phyloP scores from a whole-genome alignment of 352 stramenopile species.

The Globisporangium cystogenes region DNA sequence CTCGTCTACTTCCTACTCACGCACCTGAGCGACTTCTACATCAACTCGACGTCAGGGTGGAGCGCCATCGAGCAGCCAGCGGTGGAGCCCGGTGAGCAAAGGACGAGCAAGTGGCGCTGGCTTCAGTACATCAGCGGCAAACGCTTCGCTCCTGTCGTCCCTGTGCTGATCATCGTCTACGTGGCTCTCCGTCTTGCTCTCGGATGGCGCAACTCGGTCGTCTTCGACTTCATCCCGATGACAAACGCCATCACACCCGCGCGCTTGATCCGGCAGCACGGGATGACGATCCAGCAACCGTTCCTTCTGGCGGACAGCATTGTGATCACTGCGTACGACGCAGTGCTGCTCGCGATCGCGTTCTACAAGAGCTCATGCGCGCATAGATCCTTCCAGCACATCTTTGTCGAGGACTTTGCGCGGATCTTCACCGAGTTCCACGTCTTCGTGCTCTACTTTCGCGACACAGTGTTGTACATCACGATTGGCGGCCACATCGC shows the following conservation, averaged over 20 bases:
- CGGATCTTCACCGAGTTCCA: slow-evolving; percentile 35
- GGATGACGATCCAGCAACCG: slow-evolving; percentile 9
- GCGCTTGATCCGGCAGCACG: slow-evolving; percentile 13
- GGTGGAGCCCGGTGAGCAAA: background rate
- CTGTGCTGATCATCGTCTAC: slow-evolving; percentile 18
- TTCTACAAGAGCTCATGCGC: slow-evolving; percentile 21
- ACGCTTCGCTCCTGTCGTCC: slow-evolving; percentile 5
- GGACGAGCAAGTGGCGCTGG: slow-evolving; percentile 3
- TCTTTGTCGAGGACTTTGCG: slow-evolving; percentile 36
- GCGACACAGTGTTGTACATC: slow-evolving; percentile 21
- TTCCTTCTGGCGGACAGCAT: slow-evolving; percentile 16
- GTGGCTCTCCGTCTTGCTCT: slow-evolving; percentile 19
- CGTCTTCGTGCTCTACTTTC: slow-evolving; percentile 37
- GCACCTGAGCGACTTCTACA: slow-evolving; percentile 31
- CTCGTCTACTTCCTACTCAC: slow-evolving; percentile 22
- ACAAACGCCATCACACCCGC: slow-evolving; percentile 30
- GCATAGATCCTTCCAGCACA: slow-evolving; percentile 20
- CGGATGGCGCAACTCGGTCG: slow-evolving; percentile 19
- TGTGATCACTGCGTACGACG: slow-evolving; percentile 19
- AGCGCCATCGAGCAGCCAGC: slow-evolving; percentile 5
- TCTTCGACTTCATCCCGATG: slow-evolving; percentile 37
- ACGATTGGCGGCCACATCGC: slow-evolving; percentile 25
- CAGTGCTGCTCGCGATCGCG: slow-evolving; percentile 15
- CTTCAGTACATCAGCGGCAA: slow-evolving; percentile 6
- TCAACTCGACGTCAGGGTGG: slow-evolving; percentile 9